These are phyloP conservation scores for Fusarium nurragi DNA, from an alignment of 2,329 filamentous ascomycete genomes.

Conservation along the genomic window DNA sequence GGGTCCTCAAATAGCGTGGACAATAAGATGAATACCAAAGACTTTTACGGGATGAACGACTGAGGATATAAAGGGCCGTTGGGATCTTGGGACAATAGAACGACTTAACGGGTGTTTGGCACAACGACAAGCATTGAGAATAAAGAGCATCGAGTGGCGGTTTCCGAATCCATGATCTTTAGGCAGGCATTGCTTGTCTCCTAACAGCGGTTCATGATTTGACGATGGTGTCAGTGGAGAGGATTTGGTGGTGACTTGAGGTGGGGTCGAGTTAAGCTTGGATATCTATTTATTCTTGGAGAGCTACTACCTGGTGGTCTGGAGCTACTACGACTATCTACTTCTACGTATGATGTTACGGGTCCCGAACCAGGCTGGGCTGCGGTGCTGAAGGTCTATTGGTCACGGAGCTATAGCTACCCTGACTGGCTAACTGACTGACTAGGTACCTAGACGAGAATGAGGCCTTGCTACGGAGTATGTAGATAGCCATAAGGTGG, in stretches of 20 bases:
- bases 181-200: conserved; percentile 18
- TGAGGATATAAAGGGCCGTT: conserved; percentile 3
- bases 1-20: conserved; percentile 71
- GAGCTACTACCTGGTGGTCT: not conserved
- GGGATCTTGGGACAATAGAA: conserved; percentile 12
- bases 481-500: not conserved
- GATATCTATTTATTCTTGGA: conserved; percentile 3
- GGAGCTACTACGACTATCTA: not conserved
- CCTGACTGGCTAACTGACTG: not conserved
- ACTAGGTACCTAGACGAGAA: not conserved
- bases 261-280: conserved; percentile 11
- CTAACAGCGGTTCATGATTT: conserved; percentile 11
- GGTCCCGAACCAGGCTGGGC: conserved; percentile 1
- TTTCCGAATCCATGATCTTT: conserved; percentile 32
- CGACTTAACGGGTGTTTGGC: conserved; percentile 19
- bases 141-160: conserved; percentile 29
- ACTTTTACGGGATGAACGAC: conserved; percentile 10
- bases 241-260: not conserved
- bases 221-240: conserved; percentile 1
- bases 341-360: not conserved
- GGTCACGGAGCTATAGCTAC: not conserved
- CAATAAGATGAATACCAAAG: conserved; percentile 4
- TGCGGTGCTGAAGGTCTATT: not conserved
- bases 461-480: too few species aligned
- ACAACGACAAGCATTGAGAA: conserved; percentile 25